Evolutionary conservation across 192 early-diverging fungal genomes (phyloP), one percentile per base, ranked within the genome.

Genomic region (Anaeromyces robustus): DNA sequence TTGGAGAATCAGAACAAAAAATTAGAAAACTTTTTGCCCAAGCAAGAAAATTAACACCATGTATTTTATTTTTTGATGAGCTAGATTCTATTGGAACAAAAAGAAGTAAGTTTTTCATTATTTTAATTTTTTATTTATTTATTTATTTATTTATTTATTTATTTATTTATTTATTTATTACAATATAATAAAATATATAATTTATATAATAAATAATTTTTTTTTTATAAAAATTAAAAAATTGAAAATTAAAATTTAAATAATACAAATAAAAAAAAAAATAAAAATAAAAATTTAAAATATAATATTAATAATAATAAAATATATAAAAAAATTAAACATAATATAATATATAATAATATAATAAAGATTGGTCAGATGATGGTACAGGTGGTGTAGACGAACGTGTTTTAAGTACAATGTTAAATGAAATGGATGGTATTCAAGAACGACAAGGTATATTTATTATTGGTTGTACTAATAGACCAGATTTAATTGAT

Each of bases 51-150:
- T 87, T 94, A n/a, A 89, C 92, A n/a, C 97, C 97, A 0, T 97
- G 95, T 80, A 88, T 98, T 68, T 82, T 98, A 30, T 97, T 98
- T 85, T 89, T 99, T 83, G 97, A 99, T 83, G 95, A 98, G 80
- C 88, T 99, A 83, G 97, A 99, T 84, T 88, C 92, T 0, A 91
- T 98, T n/a, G 95, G 92, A 4, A 88, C 92, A n/a, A 91, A 93
- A 80, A 86, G 97, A 86, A 93, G 92, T 85, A 80, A 84, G 83
- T 34, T n/a, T n/a, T n/a, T n/a, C n/a, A n/a, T n/a, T n/a, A n/a
- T n/a, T n/a, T n/a, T n/a, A n/a, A n/a, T n/a, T n/a, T n/a, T n/a
- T n/a, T n/a, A n/a, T n/a, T n/a, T n/a, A n/a, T n/a, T n/a, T n/a
- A n/a, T n/a, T n/a, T n/a, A n/a, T n/a, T n/a, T n/a, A n/a, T n/a